These are phyloP conservation scores for Phaeomoniella chlamydospora DNA, from an alignment of 2,329 filamentous ascomycete species.

Conservation along the genomic window DNA sequence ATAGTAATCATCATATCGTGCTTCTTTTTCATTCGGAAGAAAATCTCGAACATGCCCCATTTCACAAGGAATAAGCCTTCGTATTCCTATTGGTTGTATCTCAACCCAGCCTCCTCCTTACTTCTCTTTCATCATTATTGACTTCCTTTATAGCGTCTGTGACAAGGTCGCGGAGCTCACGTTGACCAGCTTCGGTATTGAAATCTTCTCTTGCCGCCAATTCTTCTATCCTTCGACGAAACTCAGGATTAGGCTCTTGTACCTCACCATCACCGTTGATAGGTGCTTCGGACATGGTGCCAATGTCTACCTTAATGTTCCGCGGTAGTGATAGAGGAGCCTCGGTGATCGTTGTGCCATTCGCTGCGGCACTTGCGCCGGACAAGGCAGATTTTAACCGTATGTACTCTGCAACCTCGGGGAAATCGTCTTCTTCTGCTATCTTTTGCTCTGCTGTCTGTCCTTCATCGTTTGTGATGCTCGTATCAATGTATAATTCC, in stretches of 20 bases:
- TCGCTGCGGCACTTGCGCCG: conserved; percentile 13
- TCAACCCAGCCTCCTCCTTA: conserved; percentile 37
- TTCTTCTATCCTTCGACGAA: conserved; percentile 76
- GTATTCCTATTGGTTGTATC: too few relatives aligned
- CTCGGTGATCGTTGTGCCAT: conserved; percentile 16
- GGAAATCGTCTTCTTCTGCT: conserved; percentile 61
- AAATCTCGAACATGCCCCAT: too few relatives aligned
- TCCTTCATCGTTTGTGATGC: conserved; percentile 56
- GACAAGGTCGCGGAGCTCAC: conserved; percentile 62
- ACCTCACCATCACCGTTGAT: conserved; percentile 43
- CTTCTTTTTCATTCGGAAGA: too few relatives aligned
- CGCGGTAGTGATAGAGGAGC: conserved; percentile 53
- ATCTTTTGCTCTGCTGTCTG: conserved; percentile 72
- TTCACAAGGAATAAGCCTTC: too few relatives aligned
- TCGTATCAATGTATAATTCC: conserved; percentile 59
- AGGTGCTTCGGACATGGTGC: conserved; percentile 49
- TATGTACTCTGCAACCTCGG: conserved; percentile 61
- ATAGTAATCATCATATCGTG: too few relatives aligned
- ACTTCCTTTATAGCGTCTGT: conserved; percentile 63
- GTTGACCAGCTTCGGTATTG: conserved; percentile 64
- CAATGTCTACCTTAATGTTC: conserved; percentile 64
- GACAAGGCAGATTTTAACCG: conserved; percentile 14
- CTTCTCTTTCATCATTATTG: conserved; percentile 47
- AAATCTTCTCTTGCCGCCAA: conserved; percentile 75
- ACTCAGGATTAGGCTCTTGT: conserved; percentile 54